phyloP scores from a whole-genome alignment of 2,329 filamentous ascomycete species.

The Mariannaea elegans region DNA sequence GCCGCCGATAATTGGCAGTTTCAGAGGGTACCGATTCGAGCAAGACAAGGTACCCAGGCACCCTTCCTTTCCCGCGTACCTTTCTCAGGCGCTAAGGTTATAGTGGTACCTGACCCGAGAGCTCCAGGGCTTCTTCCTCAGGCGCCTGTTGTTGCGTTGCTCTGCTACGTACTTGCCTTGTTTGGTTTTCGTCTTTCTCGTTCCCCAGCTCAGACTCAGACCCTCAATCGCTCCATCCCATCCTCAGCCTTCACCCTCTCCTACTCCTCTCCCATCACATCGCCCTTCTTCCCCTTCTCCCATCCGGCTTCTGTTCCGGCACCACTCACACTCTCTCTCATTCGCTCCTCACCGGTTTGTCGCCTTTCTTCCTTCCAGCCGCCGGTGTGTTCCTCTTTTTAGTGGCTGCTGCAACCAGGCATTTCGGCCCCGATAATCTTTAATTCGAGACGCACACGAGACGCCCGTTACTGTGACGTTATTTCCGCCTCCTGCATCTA shows the following conservation, averaged over 20 bases:
- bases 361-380: constrained; percentile 3
- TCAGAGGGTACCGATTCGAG: too few species aligned
- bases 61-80: constrained; percentile 1
- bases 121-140: neutral
- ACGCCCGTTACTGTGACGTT: constrained; percentile 38
- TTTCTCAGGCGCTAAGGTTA: constrained; percentile 8
- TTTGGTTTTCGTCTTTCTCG: constrained; percentile 17
- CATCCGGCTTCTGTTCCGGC: constrained; percentile 5
- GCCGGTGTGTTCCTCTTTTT: constrained; percentile 12
- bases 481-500: constrained; percentile 31
- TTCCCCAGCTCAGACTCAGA: constrained; percentile 16
- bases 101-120: neutral
- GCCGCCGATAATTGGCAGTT: neutral
- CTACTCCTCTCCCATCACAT: constrained; percentile 9
- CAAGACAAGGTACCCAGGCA: too few species aligned
- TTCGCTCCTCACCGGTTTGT: constrained; percentile 10
- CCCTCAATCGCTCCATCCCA: constrained; percentile 3
- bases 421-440: constrained; percentile 30
- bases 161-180: constrained; percentile 13
- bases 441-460: constrained; percentile 32
- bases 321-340: constrained; percentile 3
- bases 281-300: constrained; percentile 6
- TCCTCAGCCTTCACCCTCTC: constrained; percentile 1
- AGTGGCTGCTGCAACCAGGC: constrained; percentile 25
- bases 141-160: neutral